Evolutionary conservation across 2,329 filamentous ascomycete genomes (phyloP), one percentile per base, ranked within the genome.

Genomic region (Byssoonygena ceratinophila): DNA sequence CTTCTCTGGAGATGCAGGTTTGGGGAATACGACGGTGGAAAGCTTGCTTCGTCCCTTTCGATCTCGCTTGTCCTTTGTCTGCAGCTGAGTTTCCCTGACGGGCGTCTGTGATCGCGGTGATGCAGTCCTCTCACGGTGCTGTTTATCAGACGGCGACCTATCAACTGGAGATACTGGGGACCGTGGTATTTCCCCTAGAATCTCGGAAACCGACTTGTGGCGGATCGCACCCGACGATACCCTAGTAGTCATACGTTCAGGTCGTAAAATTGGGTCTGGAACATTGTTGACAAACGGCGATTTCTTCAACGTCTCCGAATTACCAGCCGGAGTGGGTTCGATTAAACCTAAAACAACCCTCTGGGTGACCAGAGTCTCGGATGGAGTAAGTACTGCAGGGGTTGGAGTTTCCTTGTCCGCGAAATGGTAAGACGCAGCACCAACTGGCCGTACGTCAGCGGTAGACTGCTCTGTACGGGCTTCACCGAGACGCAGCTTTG

Each of bases 21-120:
- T 88, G 2, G 85, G 83, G 64, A 94, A 92, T 0, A 91, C 76
- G 2, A 92, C 87, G 0, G 81, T 86, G 1, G 84, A 87, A 12
- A 84, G 74, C 59, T 84, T 84, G 57, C 76, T 81, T 61, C 71
- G 64, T 54, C 74, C 72, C 56, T 81, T 84, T 57, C 74, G 78
- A 29, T 78, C 74, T 58, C 78, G 81, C 36, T 71, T 70, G 54
- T 78, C 76, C 39, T 70, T 72, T 31, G 71, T 2, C 34, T 50
- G 49, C 2, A 41, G 34, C 6, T 52, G 41, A 31, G 12, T 46
- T 27, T 52, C 50, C 16, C 43, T 46, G 14, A n/a, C 34, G 2
- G 46, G 20, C 12, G 22, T n/a, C 41, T 48, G 45, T 2, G 54
- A 43, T 27, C 29, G 61, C 27, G 73, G 66, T 56, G 70, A 66